A percentile compares a stretch with the other conserved stretches of the same genome.
These are phyloP conservation scores for Fusarium euwallaceae DNA, from an alignment of 2,329 filamentous ascomycete genomes.

Conservation along the genomic window DNA sequence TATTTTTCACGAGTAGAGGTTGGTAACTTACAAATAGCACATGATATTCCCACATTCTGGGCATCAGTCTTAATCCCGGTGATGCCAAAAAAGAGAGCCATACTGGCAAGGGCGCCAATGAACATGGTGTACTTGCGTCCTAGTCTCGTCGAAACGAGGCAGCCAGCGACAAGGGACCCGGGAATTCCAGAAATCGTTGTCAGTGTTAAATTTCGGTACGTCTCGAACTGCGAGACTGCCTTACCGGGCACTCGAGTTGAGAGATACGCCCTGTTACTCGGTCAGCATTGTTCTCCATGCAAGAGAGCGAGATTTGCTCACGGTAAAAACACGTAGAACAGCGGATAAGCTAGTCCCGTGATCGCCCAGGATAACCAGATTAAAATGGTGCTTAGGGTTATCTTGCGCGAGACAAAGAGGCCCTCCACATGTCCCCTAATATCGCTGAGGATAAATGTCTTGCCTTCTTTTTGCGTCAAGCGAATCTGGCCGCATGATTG, in stretches of 20 bases:
- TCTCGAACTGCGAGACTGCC: constrained; percentile 3
- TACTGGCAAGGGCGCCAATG: constrained; percentile 10
- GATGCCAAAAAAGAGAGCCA: constrained; percentile 27
- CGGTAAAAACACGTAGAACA: constrained; percentile 71
- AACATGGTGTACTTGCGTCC: constrained; percentile 32
- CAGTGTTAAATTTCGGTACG: constrained; percentile 56
- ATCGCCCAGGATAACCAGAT: constrained; percentile 52
- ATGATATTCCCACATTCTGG: constrained; percentile 23
- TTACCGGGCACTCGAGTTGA: background rate
- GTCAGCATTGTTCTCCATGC: background rate
- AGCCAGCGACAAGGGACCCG: constrained; percentile 77
- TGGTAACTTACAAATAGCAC: constrained; percentile 4
- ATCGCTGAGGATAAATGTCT: background rate
- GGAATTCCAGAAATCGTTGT: constrained; percentile 76
- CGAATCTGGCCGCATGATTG: constrained; percentile 46
- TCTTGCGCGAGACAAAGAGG: constrained; percentile 18
- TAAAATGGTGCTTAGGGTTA: constrained; percentile 20
- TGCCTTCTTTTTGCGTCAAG: constrained; percentile 48
- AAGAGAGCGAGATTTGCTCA: background rate
- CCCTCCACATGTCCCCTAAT: background rate
- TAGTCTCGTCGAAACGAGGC: constrained; percentile 56
- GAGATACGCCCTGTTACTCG: constrained; percentile 4
- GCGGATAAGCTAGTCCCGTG: constrained; percentile 79
- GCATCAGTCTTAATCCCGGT: constrained; percentile 24
- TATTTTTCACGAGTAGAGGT: background rate